Conservation (phyloP, 768 basidiomycete genomes). For the Tubosaeta sp. region DNA sequence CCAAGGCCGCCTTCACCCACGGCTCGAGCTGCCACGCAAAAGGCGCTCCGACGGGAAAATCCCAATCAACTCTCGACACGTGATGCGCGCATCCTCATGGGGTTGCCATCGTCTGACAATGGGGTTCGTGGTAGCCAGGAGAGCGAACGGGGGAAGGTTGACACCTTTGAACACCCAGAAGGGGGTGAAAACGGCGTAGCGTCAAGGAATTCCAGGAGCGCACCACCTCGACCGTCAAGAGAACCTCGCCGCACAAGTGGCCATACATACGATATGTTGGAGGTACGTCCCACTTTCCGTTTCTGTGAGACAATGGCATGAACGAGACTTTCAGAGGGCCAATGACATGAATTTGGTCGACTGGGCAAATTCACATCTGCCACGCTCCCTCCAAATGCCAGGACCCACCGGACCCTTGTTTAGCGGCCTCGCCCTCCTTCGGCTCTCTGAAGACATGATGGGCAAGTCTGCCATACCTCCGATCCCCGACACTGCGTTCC, state of each 20-base stretch:
- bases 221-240: slow-evolving; percentile 66
- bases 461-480: slow-evolving; percentile 62
- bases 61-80: slow-evolving; percentile 75
- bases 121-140: slow-evolving; percentile 22
- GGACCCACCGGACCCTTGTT: slow-evolving; percentile 43
- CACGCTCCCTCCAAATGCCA: slow-evolving; percentile 52
- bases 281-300: slow-evolving; percentile 7
- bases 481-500: slow-evolving; percentile 78
- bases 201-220: slow-evolving; percentile 13
- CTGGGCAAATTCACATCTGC: slow-evolving; percentile 88
- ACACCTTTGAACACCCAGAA: slow-evolving; percentile 48
- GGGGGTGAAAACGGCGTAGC: slow-evolving; percentile 18
- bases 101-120: slow-evolving; percentile 37
- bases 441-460: slow-evolving; percentile 80
- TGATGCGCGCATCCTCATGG: slow-evolving; percentile 76
- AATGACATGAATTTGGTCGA: slow-evolving; percentile 58
- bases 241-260: slow-evolving; percentile 49
- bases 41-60: slow-evolving; percentile 80
- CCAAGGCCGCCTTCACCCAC: slow-evolving; percentile 92
- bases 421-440: slow-evolving; percentile 75
- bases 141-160: slow-evolving; percentile 46
- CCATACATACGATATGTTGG: slow-evolving; percentile 22
- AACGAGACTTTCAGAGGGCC: slow-evolving; percentile 13
- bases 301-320: neutral
- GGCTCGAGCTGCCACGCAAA: slow-evolving; percentile 83